Evolutionary conservation across 1,284 basidiomycete species (phyloP), one percentile per base, ranked within the genome.

Genomic region (Inonotus hispidus): DNA sequence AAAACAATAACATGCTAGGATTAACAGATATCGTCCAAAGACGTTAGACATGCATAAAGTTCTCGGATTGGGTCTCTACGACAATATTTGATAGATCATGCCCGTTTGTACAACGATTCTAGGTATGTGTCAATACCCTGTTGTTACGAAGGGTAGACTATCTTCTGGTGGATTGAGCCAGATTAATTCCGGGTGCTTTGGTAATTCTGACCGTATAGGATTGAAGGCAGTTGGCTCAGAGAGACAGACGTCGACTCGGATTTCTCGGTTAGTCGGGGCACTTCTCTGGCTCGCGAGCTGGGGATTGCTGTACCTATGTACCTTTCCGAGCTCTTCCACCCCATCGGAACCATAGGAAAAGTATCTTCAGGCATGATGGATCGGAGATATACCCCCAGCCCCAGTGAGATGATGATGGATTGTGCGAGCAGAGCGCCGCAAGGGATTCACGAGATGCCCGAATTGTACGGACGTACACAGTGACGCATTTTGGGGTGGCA

Each of bases 81-180:
- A 19, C 41, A 13, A 19, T 56, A 46, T 4, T 58, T 63, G 43
- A 74, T 63, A 21, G 68, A 64, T 77, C 77, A 79, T 13, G 68
- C 70, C 21, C 67, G 68, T 14, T 63, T 59, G 62, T 77, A 68
- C 1, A 79, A 67, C 0, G 72, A 71, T 21, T 39, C 49, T 19
- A 77, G 65, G 53, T 69, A 74, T 7, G 57, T 65, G 46, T 67
- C 66, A 11, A 77, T 68, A 43, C 78, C 73, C 11, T 65, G 66
- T 5, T 68, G 67, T 55, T 10, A 32, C 32, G 8, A 32, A 32
- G 32, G 32, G 32, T 32, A 8, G 3, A 4, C 4, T 4, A 8
- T 32, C 32, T 4, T 32, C 32, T 8, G 32, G 32, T 21, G 50
- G 59, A 56, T 49, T 59, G 29, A 23, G 35, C 10, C 35, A 19